These are phyloP conservation scores for Polytrichum commune DNA, from an alignment of 225 moss, liverwort and hornwort species.

Conservation along the genomic window DNA sequence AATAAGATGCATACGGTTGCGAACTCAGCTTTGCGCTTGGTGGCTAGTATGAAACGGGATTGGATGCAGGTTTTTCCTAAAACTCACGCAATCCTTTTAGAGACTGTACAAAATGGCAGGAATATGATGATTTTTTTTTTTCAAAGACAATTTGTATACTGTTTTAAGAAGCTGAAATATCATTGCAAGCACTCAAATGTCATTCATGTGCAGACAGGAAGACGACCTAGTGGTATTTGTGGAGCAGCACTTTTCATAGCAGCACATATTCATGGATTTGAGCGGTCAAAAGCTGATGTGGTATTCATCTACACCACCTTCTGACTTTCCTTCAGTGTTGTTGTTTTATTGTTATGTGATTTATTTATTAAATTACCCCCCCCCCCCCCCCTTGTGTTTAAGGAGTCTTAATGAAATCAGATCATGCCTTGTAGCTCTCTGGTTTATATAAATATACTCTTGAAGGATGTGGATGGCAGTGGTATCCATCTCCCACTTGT, in stretches of 20 bases:
- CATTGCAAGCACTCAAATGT: slow-evolving; percentile 6
- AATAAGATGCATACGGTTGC: slow-evolving; percentile 86
- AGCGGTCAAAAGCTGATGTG: slow-evolving; percentile 96
- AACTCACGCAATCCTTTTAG: neutral
- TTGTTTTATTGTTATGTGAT: no score
- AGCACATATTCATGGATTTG: slow-evolving; percentile 93
- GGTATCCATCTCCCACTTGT: no score
- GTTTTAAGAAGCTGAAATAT: neutral
- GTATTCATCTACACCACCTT: slow-evolving; percentile 28
- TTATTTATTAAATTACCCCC: no score
- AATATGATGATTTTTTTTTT: no score
- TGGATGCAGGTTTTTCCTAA: slow-evolving; percentile 90
- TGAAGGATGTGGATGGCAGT: neutral
- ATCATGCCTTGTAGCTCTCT: no score
- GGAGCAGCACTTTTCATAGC: slow-evolving; percentile 98
- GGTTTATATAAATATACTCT: neutral
- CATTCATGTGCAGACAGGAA: slow-evolving; percentile 75
- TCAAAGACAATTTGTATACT: neutral
- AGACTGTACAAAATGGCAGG: no score
- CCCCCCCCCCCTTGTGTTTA: no score
- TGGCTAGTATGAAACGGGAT: slow-evolving; percentile 98
- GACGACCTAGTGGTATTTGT: slow-evolving; percentile 93
- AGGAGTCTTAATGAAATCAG: no score
- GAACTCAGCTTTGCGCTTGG: slow-evolving; percentile 87
- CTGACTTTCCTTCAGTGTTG: no score